phyloP scores from a whole-genome alignment of 257 asterid genomes.

The Solanum etuberosum region DNA sequence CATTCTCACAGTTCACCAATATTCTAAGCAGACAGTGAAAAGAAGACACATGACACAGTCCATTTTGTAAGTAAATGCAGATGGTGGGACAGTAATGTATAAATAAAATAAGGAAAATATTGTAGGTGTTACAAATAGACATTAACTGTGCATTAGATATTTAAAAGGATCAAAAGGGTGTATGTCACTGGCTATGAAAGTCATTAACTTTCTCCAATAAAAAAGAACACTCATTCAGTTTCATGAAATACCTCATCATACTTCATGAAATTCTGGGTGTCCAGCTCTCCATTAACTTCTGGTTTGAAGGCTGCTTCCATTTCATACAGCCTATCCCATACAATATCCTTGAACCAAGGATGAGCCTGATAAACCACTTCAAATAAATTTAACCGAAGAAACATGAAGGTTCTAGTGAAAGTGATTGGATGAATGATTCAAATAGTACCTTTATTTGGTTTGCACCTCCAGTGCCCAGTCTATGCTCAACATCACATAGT shows the following conservation, averaged over 20 bases:
- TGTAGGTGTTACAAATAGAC: neutral
- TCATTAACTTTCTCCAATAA: neutral
- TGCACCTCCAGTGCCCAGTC: conserved; percentile 92
- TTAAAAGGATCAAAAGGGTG: neutral
- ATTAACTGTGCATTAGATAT: neutral
- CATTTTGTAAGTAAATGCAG: neutral
- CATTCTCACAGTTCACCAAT: neutral
- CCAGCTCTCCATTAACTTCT: conserved; percentile 89
- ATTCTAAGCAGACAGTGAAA: neutral
- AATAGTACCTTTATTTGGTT: conserved; percentile 66
- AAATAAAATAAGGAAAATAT: neutral
- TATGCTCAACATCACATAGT: conserved; percentile 88
- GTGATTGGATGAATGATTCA: neutral
- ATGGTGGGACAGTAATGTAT: neutral
- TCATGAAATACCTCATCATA: conserved; percentile 64
- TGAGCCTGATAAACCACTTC: conserved; percentile 52
- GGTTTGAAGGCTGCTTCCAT: conserved; percentile 97
- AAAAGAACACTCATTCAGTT: conserved; percentile 3
- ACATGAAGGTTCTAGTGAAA: neutral
- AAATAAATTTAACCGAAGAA: conserved; percentile 1
- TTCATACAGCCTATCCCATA: conserved; percentile 88
- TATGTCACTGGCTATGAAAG: neutral
- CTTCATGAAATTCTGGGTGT: conserved; percentile 93
- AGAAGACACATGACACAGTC: neutral
- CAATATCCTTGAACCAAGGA: conserved; percentile 77